Conservation (phyloP, 176 grass and related monocot genomes). For the Carex myosuroides region DNA sequence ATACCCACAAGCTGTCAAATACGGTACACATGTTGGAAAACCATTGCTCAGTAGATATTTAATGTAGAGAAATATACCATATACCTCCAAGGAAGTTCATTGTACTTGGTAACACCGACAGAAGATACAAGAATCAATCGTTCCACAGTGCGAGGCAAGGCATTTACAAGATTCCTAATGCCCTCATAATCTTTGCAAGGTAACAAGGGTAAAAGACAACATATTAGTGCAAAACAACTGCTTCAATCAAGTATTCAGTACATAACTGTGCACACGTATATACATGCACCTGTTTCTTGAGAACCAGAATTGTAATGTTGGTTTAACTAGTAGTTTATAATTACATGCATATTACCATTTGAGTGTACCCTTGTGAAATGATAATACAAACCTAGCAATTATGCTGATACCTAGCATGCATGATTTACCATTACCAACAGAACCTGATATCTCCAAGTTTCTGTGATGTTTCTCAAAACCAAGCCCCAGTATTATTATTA, state of each 20-base stretch:
- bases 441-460: background rate
- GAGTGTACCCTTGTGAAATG: background rate
- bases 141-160: conserved; percentile 45
- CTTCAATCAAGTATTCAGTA: background rate
- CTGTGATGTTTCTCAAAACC: background rate
- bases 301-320: background rate
- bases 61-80: background rate
- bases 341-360: background rate
- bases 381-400: background rate
- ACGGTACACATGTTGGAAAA: background rate
- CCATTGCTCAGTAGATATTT: background rate
- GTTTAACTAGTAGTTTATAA: background rate
- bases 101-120: conserved; percentile 89
- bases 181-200: conserved; percentile 72
- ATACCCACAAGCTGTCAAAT: background rate
- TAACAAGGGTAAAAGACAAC: background rate
- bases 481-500: background rate
- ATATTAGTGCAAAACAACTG: background rate
- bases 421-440: background rate
- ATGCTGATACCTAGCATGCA: background rate
- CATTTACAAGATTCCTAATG: conserved; percentile 66
- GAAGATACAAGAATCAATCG: conserved; percentile 82
- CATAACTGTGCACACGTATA: background rate
- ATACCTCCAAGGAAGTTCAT: conserved; percentile 94
- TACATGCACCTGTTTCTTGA: background rate